phyloP scores from a whole-genome alignment of 2,329 filamentous ascomycete genomes.

The Byssothecium circinans region DNA sequence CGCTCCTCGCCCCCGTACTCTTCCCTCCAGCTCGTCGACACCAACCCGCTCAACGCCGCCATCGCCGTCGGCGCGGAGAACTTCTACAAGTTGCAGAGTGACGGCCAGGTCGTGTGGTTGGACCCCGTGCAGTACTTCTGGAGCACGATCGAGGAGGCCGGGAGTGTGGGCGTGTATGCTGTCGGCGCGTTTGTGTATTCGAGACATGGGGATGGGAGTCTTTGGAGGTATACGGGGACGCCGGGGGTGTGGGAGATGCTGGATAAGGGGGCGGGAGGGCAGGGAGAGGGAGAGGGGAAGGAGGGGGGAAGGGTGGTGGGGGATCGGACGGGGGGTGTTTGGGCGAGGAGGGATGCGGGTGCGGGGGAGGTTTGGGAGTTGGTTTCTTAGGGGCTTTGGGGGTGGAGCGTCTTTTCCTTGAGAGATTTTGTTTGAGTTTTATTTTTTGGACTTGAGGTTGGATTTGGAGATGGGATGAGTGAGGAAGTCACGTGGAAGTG shows the following conservation, averaged over 20 bases:
- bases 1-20: slow-evolving; percentile 27
- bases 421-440: background rate
- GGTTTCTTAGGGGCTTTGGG: slow-evolving; percentile 18
- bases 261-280: slow-evolving; percentile 16
- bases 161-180: slow-evolving; percentile 19
- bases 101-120: slow-evolving; percentile 30
- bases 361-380: slow-evolving; percentile 28
- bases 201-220: slow-evolving; percentile 25
- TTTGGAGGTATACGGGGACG: slow-evolving; percentile 34
- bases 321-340: slow-evolving; percentile 26
- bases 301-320: slow-evolving; percentile 18
- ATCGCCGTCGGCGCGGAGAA: slow-evolving; percentile 31
- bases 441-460: too few species aligned
- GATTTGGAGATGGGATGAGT: too few species aligned
- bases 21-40: slow-evolving; percentile 27
- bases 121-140: slow-evolving; percentile 23
- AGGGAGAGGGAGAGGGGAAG: slow-evolving; percentile 1
- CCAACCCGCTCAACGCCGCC: slow-evolving; percentile 21
- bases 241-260: slow-evolving; percentile 29
- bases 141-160: slow-evolving; percentile 24
- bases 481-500: too few species aligned
- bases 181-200: slow-evolving; percentile 24
- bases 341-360: slow-evolving; percentile 16
- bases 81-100: slow-evolving; percentile 33
- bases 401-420: background rate